Evolutionary conservation across 2,329 filamentous ascomycete genomes (phyloP), one percentile per base, ranked within the genome.

Genomic region (Capronia americana): DNA sequence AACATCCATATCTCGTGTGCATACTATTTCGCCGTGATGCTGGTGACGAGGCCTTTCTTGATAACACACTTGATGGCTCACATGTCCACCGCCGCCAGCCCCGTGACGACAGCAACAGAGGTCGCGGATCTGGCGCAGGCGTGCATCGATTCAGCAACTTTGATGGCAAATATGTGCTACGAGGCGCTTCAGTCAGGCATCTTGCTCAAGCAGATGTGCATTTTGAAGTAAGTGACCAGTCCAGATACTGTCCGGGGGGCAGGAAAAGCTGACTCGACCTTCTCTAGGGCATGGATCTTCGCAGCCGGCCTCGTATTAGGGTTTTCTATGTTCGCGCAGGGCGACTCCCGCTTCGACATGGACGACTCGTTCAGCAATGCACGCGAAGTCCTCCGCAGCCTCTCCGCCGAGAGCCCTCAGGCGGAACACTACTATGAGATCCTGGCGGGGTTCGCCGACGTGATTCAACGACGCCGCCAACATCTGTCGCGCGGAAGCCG

Each of bases 351-450:
- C 32, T 74, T 79, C 6, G 80, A 82, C 26, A 77, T 83, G 51
- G 80, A 82, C n/a, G 72, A 74, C 6, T 82, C 85, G 0, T 88
- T 87, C 67, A 75, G 77, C 23, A 80, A 81, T 2, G 82, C 85
- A 1, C 79, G 81, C 4, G 78, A 82, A 20, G 82, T 88, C 0
- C 78, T 88, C 1, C 77, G 76, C 1, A 80, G 80, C 34, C 74
- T 88, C 0, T 79, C 83, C 0, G 74, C 74, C 0, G 80, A 83
- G 56, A 86, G 84, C 48, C 83, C 85, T 0, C 86, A 87, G 67
- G 86, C 86, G 2, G 81, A 79, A 2, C 85, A 87, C 59, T 88
- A 88, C 70, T 79, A 81, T 12, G 84, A 87, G 5, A 88, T 88
- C 23, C 76, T 88, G 7, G 82, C 77, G 0, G 75, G 79, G 2